Conservation (phyloP, 495 filamentous ascomycete genomes). For the Corynascus novoguineensis region DNA sequence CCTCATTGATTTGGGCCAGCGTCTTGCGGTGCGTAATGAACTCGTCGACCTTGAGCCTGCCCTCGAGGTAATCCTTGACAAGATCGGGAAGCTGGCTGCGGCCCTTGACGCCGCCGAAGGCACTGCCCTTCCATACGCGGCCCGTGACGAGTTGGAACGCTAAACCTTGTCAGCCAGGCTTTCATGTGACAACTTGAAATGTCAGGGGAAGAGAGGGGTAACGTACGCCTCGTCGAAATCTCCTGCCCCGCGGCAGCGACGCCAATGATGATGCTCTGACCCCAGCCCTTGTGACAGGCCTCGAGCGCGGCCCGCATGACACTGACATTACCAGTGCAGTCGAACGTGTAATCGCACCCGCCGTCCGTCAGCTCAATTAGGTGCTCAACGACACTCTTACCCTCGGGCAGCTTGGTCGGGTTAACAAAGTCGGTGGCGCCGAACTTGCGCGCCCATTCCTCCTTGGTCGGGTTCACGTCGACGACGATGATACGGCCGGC, state of each 20-base stretch:
- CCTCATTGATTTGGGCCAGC: slow-evolving; percentile 74
- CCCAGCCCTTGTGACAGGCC: slow-evolving; percentile 99
- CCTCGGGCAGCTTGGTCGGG: slow-evolving; percentile 66
- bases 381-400: slow-evolving; percentile 78
- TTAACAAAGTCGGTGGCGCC: slow-evolving; percentile 97
- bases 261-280: slow-evolving; percentile 95
- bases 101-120: slow-evolving; percentile 97
- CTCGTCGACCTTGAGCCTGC: slow-evolving; percentile 95
- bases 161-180: slow-evolving; percentile 36
- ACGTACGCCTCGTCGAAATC: slow-evolving; percentile 91
- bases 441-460: slow-evolving; percentile 88
- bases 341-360: slow-evolving; percentile 97
- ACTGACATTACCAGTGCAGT: slow-evolving; percentile 94
- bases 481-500: slow-evolving; percentile 91
- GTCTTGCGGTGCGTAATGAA: slow-evolving; percentile 96
- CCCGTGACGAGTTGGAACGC: slow-evolving; percentile 98
- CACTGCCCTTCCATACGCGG: slow-evolving; percentile 95
- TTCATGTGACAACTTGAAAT: slow-evolving; percentile 14
- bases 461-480: slow-evolving; percentile 88
- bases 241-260: slow-evolving; percentile 97
- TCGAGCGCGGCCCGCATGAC: slow-evolving; percentile 96
- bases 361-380: slow-evolving; percentile 99
- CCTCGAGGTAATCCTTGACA: slow-evolving; percentile 83
- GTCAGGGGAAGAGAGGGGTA: slow-evolving; percentile 1
- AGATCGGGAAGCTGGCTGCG: slow-evolving; percentile 84